Evolutionary conservation across 148 eudicot genomes (phyloP).

Genomic region (Rhododendron mucronatum): DNA sequence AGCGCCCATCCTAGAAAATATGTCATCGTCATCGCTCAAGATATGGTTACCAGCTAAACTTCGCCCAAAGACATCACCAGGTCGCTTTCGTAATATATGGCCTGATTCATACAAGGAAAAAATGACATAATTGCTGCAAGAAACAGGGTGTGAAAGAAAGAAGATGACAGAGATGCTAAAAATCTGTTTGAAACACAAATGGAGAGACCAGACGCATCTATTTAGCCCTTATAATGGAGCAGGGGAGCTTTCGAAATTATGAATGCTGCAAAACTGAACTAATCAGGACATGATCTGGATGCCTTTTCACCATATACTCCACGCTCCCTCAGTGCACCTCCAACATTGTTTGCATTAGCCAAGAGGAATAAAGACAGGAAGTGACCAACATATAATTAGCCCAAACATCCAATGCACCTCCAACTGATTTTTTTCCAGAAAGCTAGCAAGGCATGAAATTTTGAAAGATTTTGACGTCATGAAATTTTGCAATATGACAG

Average conservation of each 20-base stretch:
- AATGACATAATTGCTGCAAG: not conserved
- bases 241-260: not conserved
- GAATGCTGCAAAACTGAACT: not conserved
- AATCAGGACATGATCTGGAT: not conserved
- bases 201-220: not conserved
- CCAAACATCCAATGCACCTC: not conserved
- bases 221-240: not conserved
- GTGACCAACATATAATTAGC: not conserved
- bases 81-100: constrained; percentile 23
- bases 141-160: not conserved
- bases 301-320: not conserved
- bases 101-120: constrained; percentile 20
- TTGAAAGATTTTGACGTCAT: not conserved
- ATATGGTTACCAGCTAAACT: constrained; percentile 28
- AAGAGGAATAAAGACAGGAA: not conserved
- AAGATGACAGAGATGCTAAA: not conserved
- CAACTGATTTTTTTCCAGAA: not conserved
- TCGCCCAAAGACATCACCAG: constrained; percentile 32
- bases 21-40: constrained; percentile 52
- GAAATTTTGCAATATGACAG: not conserved
- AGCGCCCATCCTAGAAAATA: constrained; percentile 52
- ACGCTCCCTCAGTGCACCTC: not conserved
- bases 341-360: not conserved
- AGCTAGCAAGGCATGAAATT: not conserved
- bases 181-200: not conserved